Base-by-base conservation (phyloP, 2,329 filamentous ascomycete genomes). In the Calonectria henricotiae region DNA sequence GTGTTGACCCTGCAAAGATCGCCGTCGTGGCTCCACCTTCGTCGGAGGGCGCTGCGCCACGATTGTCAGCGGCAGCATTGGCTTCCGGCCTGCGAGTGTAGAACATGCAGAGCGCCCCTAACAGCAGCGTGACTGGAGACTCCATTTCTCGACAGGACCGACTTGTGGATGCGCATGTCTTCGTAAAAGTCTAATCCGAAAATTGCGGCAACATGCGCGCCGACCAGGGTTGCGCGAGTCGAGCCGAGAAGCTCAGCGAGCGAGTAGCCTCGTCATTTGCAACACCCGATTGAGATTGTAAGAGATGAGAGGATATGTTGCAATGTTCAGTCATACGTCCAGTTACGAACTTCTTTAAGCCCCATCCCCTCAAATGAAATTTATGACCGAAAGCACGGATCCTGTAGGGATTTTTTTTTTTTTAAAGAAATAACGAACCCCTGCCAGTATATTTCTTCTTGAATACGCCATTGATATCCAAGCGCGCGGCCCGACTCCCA, bases 1-100 rank as follows among this genome's bases (percentile, higher is more conserved):
- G 64, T 60, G 35, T 67, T 13, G 64, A 37, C 54, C 64, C 55
- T 67, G 55, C 64, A 67, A 49, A 62, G 64, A 67, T 67, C 64
- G 64, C 63, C 68, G 70, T 62, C 65, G 69, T 49, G 43, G 47
- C 68, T 73, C 74, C 74, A 76, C 71, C 12, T 9, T 55, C 58
- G 35, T 49, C 62, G 44, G 61, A 62, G 65, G 55, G 64, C 65
- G 63, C 75, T 76, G 73, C 75, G 75, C 75, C 75, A 76, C 75
- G 71, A 67, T 55, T 72, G 69, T 73, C 65, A 72, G 67, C 65
- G 73, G 69, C 62, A 69, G 46, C 58, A 47, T 32, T 46, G 47
- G 20, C 35, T 63, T 47, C 65, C 65, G 65, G 44, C 17, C 30
- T 25, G 20, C 8, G 55, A 51, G 54, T 20, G 44, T 35, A 55